Conservation (phyloP, 148 eudicot genomes). For the Nepenthes mirabilis region DNA sequence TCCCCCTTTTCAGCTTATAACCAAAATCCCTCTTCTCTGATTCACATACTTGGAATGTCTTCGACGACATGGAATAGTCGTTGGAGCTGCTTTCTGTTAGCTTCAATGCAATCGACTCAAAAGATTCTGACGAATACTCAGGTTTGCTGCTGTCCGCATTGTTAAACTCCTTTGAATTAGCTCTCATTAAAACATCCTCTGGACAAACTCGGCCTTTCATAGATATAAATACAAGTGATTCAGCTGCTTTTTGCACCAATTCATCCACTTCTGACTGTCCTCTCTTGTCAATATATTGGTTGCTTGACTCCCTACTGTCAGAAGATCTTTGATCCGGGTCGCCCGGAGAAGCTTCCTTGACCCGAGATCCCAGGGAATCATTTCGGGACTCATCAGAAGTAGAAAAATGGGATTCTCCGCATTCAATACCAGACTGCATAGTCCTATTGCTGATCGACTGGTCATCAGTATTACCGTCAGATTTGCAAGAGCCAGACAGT, state of each 20-base stretch:
- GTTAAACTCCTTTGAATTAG: constrained; percentile 8
- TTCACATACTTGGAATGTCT: constrained; percentile 19
- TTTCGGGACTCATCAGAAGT: constrained; percentile 3
- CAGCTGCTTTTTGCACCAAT: constrained; percentile 28
- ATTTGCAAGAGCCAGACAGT: constrained; percentile 6
- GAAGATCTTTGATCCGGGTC: constrained; percentile 24
- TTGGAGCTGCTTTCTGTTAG: constrained; percentile 24
- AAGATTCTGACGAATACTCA: constrained; percentile 43
- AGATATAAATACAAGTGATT: constrained; percentile 24
- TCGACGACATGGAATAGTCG: constrained; percentile 44
- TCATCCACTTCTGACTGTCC: constrained; percentile 18
- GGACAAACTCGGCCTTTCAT: constrained; percentile 7
- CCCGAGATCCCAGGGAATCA: constrained; percentile 4
- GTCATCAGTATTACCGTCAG: constrained; percentile 13
- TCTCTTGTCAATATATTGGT: constrained; percentile 7
- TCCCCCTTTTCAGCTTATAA: constrained; percentile 47
- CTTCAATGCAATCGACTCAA: constrained; percentile 37
- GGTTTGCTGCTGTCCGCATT: constrained; percentile 18
- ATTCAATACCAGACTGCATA: constrained; percentile 20
- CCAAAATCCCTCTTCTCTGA: constrained; percentile 21
- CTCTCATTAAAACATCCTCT: constrained; percentile 7
- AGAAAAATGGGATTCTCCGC: constrained; percentile 16
- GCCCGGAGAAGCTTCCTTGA: constrained; percentile 7
- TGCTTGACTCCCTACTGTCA: constrained; percentile 15
- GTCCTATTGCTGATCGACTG: constrained; percentile 21